Evolutionary conservation across 257 asterid genomes (phyloP).

Genomic region (Gardenia jasminoides): DNA sequence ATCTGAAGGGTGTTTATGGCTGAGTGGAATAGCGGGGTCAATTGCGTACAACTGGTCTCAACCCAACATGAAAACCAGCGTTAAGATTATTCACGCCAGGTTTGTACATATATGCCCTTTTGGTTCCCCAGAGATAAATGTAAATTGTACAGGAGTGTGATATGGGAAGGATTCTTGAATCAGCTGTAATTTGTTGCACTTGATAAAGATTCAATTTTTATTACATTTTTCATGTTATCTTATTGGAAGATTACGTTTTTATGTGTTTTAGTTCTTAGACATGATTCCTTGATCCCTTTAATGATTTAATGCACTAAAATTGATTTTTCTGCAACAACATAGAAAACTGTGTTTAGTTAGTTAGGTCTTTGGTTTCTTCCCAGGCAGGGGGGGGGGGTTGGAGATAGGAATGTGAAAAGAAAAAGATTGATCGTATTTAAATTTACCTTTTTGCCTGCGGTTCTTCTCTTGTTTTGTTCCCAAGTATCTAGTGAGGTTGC

Average conservation of each 20-base stretch:
- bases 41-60: conserved; percentile 94
- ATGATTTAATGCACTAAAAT: not conserved
- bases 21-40: conserved; percentile 77
- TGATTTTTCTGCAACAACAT: not conserved
- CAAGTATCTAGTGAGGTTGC: not conserved
- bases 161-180: not conserved
- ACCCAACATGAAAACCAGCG: conserved; percentile 88
- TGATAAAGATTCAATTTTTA: conserved; percentile 7
- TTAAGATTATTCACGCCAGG: conserved; percentile 94
- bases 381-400: no score
- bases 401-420: not conserved
- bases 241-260: not conserved
- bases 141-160: not conserved
- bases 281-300: not conserved
- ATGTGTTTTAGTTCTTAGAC: no score
- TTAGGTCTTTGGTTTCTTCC: not conserved
- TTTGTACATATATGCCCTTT: conserved; percentile 3
- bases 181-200: not conserved
- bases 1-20: conserved; percentile 36
- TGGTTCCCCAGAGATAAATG: no score
- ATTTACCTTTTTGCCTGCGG: not conserved
- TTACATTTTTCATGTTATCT: not conserved
- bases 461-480: not conserved
- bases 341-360: not conserved
- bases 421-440: not conserved